Evolutionary conservation across 176 grass and related monocot species (phyloP), one percentile per base, ranked within the genome.

Genomic region (Raddia guianensis): DNA sequence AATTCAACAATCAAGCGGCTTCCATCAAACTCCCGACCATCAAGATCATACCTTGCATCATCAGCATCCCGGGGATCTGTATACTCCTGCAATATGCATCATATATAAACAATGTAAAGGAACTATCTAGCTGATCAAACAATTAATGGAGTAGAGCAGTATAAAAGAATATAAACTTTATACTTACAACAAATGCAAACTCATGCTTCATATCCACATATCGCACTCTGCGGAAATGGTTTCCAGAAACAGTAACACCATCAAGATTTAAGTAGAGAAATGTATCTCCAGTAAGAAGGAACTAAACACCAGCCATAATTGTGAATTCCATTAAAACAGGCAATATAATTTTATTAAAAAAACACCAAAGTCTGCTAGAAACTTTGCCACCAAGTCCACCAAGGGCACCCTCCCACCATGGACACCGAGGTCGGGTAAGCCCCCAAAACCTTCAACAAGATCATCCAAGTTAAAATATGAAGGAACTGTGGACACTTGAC

Each of bases 361-460:
- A 61, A 79, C 58, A 51, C 78, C 87, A 89, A 89, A 89, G 71
- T 85, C 82, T 77, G 80, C 80, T 79, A 88, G 66, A 76, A 89
- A 76, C 48, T 85, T 85, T 89, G 82, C 82, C 77, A 89, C 48
- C 87, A 85, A 81, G 81, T 80, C 76, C 82, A 85, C 87, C 77
- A 85, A 89, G 78, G 56, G 58, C 82, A 77, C 82, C 77, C 82
- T 77, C 87, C 72, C 82, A 89, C 82, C 87, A 89, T 85, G 82
- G 87, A 89, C 78, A 89, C 83, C 87, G 50, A 93, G 88, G 86
- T 91, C 91, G 87, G 89, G 94, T 82, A 85, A 86, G 88, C 79
- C 90, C 92, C 84, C 71, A 95, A 89, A 93, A 98, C 94, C 94
- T 97, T 94, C 91, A 97, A 97, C 92, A 98, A 98, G 84, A 98